These are phyloP conservation scores for Flaveria linearis DNA, from an alignment of 129 eudicot genomes.

Conservation along the genomic window DNA sequence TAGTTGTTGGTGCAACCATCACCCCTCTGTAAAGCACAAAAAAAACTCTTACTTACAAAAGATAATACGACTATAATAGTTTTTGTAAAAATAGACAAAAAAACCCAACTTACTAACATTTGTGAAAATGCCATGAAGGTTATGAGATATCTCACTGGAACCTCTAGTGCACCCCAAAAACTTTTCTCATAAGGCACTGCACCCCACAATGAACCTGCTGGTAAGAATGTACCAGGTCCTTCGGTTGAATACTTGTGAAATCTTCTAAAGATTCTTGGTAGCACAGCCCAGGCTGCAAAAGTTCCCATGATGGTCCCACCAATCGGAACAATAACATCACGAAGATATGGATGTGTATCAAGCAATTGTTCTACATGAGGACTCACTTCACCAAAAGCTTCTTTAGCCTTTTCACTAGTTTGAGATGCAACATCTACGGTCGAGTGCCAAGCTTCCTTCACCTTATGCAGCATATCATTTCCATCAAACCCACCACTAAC, in stretches of 20 bases:
- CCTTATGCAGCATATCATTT: conserved; percentile 58
- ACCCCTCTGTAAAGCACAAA: conserved; percentile 47
- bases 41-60: conserved; percentile 1
- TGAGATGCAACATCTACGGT: conserved; percentile 54
- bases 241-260: conserved; percentile 69
- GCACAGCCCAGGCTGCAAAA: conserved; percentile 69
- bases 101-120: conserved; percentile 53
- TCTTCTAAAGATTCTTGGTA: conserved; percentile 75
- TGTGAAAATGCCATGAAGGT: conserved; percentile 88
- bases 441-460: conserved; percentile 72
- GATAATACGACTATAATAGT: not conserved
- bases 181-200: conserved; percentile 89
- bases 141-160: conserved; percentile 70
- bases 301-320: conserved; percentile 73
- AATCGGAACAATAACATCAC: conserved; percentile 81
- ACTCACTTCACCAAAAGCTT: conserved; percentile 49
- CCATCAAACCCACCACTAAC: conserved; percentile 53
- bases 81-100: conserved; percentile 7
- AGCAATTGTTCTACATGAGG: conserved; percentile 75
- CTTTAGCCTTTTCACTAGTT: conserved; percentile 74
- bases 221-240: conserved; percentile 70
- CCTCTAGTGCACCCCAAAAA: conserved; percentile 93
- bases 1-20: conserved; percentile 82
- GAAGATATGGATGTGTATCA: conserved; percentile 75
- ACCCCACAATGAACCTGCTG: conserved; percentile 64